Evolutionary conservation across 441 rosid genomes (phyloP).

Genomic region (Metrosideros polymorpha): DNA sequence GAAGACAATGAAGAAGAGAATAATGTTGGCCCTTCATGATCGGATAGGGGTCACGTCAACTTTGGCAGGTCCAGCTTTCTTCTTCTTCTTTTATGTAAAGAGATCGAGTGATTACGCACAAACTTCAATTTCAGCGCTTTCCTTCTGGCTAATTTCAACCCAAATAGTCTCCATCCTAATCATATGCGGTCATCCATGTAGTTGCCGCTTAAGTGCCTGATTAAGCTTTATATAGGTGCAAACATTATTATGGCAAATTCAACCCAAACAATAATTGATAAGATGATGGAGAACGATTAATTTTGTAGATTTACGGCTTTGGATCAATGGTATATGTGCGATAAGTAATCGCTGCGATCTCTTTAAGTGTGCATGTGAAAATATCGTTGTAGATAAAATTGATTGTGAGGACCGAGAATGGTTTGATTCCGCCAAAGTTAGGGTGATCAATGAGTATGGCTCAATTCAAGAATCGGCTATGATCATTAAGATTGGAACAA

Average conservation of each 20-base stretch:
- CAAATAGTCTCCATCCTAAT: background rate
- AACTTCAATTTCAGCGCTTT: background rate
- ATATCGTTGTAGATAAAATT: fast-evolving
- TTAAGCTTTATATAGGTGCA: background rate
- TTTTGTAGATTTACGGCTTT: fast-evolving
- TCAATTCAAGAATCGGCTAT: background rate
- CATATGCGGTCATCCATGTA: background rate
- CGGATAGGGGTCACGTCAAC: background rate
- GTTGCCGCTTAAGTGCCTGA: background rate
- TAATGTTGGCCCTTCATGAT: background rate
- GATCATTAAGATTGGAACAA: background rate
- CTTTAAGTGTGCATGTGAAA: background rate
- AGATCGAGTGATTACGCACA: background rate
- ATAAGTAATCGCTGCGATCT: background rate
- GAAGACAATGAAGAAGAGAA: background rate
- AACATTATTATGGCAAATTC: background rate
- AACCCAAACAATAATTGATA: too few species aligned
- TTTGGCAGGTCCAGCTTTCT: background rate
- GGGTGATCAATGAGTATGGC: too few species aligned
- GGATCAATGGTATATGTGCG: background rate
- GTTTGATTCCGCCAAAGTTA: background rate
- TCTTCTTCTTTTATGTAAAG: background rate
- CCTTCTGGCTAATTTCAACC: background rate
- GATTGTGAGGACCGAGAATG: background rate
- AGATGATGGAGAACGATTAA: background rate